Evolutionary conservation across 805 yeast genomes (phyloP).

Genomic region (Starmera amethionina): DNA sequence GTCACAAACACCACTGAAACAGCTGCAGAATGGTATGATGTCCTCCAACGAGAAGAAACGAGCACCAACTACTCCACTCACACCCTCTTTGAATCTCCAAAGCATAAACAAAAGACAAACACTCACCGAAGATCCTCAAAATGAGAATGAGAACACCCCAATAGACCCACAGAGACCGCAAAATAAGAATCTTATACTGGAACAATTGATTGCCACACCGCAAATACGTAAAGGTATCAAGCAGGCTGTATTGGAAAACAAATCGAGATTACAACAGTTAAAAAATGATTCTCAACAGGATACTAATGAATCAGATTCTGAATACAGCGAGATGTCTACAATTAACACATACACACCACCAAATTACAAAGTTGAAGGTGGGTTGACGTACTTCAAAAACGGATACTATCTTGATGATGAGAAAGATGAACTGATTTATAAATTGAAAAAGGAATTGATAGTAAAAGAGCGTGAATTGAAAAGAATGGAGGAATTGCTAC

Average conservation of each 20-base stretch:
- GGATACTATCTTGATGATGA: conserved; percentile 15
- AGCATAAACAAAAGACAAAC: conserved; percentile 14
- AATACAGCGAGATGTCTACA: conserved; percentile 18
- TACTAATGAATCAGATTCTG: conserved; percentile 13
- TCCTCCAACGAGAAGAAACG: conserved; percentile 11
- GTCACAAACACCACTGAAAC: conserved; percentile 12
- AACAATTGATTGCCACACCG: conserved; percentile 7
- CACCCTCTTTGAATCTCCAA: conserved; percentile 16
- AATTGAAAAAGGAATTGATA: conserved; percentile 11
- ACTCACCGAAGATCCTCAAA: background rate
- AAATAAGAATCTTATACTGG: too few relatives aligned
- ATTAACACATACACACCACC: conserved; percentile 16
- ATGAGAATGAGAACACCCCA: background rate
- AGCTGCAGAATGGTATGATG: background rate
- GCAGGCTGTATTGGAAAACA: conserved; percentile 15
- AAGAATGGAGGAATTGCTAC: conserved; percentile 12
- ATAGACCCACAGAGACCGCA: background rate
- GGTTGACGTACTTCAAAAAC: conserved; percentile 16
- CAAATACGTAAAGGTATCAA: conserved; percentile 17
- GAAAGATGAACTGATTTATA: conserved; percentile 14
- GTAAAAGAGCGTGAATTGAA: conserved; percentile 13
- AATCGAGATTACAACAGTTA: conserved; percentile 13
- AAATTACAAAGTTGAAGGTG: conserved; percentile 13
- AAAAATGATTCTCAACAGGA: conserved; percentile 4
- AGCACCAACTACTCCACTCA: conserved; percentile 19